These are phyloP conservation scores for Mrakia blollopis DNA, from an alignment of 768 basidiomycete genomes.

Conservation along the genomic window DNA sequence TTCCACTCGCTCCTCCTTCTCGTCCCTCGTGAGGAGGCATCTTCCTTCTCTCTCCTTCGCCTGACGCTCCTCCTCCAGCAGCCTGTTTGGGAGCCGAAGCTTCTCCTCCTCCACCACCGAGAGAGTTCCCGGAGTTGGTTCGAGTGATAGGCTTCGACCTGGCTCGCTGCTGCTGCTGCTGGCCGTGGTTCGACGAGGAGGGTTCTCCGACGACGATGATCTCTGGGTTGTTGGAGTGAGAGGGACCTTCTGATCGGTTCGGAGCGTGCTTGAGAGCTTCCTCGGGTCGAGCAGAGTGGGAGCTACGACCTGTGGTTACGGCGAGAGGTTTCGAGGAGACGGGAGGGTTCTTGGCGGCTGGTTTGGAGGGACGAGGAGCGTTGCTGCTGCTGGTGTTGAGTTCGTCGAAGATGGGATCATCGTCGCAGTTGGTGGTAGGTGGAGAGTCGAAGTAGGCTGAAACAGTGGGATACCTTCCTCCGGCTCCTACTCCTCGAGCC, in stretches of 20 bases:
- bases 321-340: neutral
- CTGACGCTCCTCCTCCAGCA: neutral
- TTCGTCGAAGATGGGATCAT: neutral
- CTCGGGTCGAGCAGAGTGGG: neutral
- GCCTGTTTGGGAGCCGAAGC: neutral
- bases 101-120: neutral
- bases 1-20: neutral
- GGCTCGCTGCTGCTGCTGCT: neutral
- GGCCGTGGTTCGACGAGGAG: neutral
- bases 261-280: neutral
- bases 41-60: neutral
- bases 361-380: neutral
- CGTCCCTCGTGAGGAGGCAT: neutral
- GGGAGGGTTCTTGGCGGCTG: neutral
- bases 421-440: neutral
- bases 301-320: neutral
- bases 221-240: too few relatives aligned
- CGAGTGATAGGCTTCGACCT: neutral
- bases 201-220: neutral
- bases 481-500: neutral
- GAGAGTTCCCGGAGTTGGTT: neutral
- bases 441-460: neutral
- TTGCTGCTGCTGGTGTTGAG: neutral
- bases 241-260: too few relatives aligned
- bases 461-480: neutral